Evolutionary conservation across 2,329 filamentous ascomycete species (phyloP).

Genomic region (Metarhizium rileyi): DNA sequence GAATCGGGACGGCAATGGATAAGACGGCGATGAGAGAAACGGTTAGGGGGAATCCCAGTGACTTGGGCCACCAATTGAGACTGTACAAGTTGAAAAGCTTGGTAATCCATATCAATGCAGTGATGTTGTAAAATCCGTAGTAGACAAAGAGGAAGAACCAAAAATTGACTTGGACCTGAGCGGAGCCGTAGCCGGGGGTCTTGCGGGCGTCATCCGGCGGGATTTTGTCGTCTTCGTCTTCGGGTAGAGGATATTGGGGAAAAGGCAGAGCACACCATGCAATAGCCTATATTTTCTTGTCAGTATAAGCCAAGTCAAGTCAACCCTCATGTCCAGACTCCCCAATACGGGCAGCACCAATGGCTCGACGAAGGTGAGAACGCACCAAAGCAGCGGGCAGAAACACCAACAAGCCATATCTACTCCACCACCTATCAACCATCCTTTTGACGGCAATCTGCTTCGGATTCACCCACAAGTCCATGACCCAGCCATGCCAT

Average conservation of each 20-base stretch:
- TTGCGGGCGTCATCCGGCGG: slow-evolving; percentile 19
- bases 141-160: slow-evolving; percentile 65
- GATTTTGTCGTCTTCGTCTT: slow-evolving; percentile 27
- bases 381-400: slow-evolving; percentile 51
- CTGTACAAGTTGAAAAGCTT: slow-evolving; percentile 64
- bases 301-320: neutral
- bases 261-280: slow-evolving; percentile 57
- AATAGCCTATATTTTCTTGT: slow-evolving; percentile 36
- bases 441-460: slow-evolving; percentile 47
- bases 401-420: slow-evolving; percentile 51
- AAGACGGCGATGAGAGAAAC: slow-evolving; percentile 50
- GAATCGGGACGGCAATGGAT: slow-evolving; percentile 50
- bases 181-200: slow-evolving; percentile 51
- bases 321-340: neutral
- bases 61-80: slow-evolving; percentile 61
- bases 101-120: slow-evolving; percentile 60
- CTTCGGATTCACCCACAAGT: slow-evolving; percentile 53
- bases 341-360: neutral
- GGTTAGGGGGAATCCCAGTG: slow-evolving; percentile 55
- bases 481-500: slow-evolving; percentile 29
- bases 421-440: slow-evolving; percentile 53
- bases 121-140: slow-evolving; percentile 60
- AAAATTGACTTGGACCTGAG: slow-evolving; percentile 56
- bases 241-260: slow-evolving; percentile 48
- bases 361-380: slow-evolving; percentile 3